Evolutionary conservation across 208 protist species (phyloP).

Genomic region (Acanthamoeba lenticulata): DNA sequence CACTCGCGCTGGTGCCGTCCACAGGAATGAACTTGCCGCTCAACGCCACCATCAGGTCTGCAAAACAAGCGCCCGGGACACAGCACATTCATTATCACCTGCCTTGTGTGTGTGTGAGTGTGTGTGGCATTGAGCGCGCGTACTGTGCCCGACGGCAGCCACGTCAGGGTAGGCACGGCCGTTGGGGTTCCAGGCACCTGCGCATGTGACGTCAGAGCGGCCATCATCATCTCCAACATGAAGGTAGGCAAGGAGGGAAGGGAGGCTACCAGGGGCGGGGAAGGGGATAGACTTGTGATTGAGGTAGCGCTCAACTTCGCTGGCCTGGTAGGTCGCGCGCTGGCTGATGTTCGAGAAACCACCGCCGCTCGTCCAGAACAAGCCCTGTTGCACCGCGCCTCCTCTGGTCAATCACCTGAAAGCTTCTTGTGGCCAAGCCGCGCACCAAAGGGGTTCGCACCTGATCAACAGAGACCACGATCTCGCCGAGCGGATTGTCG

Average conservation of each 20-base stretch:
- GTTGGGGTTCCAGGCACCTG: conserved; percentile 45
- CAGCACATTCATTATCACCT: background rate
- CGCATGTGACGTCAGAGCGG: too few relatives aligned
- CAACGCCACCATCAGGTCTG: conserved; percentile 64
- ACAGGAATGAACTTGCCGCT: conserved; percentile 44
- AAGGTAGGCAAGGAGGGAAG: too few relatives aligned
- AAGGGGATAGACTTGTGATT: background rate
- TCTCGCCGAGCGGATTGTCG: conserved; percentile 66
- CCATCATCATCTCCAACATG: too few relatives aligned
- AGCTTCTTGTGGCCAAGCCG: conserved; percentile 26
- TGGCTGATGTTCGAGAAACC: conserved; percentile 67
- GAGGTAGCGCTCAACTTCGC: conserved; percentile 51
- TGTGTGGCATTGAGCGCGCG: background rate
- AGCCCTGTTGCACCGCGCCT: too few relatives aligned
- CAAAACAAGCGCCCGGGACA: too few relatives aligned
- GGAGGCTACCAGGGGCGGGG: background rate
- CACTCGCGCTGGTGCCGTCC: conserved; percentile 71
- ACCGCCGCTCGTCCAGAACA: conserved; percentile 70
- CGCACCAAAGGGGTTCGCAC: background rate
- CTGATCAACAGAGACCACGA: conserved; percentile 49
- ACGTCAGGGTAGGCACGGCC: conserved; percentile 80
- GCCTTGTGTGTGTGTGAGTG: too few relatives aligned
- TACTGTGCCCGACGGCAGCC: conserved; percentile 43
- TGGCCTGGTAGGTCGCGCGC: conserved; percentile 59
- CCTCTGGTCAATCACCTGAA: too few relatives aligned